Base-by-base conservation (phyloP, 2,329 filamentous ascomycete species). In the Talaromyces albobiverticillius region DNA sequence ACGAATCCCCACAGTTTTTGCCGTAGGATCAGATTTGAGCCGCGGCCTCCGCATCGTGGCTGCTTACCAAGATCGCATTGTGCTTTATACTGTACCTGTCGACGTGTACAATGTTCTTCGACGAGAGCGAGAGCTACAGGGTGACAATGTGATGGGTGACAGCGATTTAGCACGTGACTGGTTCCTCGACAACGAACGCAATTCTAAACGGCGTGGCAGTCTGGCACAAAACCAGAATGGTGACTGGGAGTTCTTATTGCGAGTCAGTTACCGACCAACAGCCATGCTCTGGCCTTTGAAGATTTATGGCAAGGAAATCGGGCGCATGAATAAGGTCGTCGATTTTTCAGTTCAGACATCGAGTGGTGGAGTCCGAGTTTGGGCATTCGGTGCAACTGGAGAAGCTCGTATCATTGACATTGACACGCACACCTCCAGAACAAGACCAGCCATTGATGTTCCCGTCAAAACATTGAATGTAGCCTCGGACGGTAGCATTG, bases 41-140 rank as follows among this genome's bases (percentile, higher is more conserved):
- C 79, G 79, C 70, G 84, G 85, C 3, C 76, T 84, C 4, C 75
- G 83, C 14, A 70, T 88, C 16, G 79, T 81, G 6, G 84, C 79
- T 23, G 80, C 75, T 3, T 87, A 83, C 65, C 58, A 64, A 11
- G 73, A 77, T 32, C 62, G 67, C 26, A 60, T 88, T 23, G 77
- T 84, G 50, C 70, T 87, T 2, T 88, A 85, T 64, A 84, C 77
- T 0, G 71, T 88, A 1, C 84, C 85, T 0, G 67, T 77, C 0
- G 83, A 87, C 64, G 66, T 80, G 2, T 80, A 83, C 57, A 70
- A 73, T 22, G 63, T 71, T 14, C 64, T 72, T 22, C 61, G 64
- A 25, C 68, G 62, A 36, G 69, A 71, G 45, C 67, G 67, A 10
- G 61, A 69, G 41, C 57, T 57, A 2, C 68, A 71, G 56, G 59